Conservation (phyloP, 257 asterid genomes). For the Rubia yunnanensis region DNA sequence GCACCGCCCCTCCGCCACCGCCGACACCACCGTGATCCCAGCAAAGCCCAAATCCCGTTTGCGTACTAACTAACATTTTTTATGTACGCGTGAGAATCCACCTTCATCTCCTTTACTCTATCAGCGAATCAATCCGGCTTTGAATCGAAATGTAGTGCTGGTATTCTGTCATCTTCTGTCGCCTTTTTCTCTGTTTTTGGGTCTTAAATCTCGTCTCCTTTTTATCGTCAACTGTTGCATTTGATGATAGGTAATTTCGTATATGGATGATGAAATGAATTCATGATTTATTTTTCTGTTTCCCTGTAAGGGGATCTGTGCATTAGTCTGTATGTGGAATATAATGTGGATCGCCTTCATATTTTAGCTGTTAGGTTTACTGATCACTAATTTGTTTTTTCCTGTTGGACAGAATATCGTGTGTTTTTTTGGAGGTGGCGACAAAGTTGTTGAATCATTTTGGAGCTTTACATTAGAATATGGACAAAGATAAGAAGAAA, state of each 20-base stretch:
- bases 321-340: background rate
- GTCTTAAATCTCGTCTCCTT: background rate
- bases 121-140: background rate
- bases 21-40: background rate
- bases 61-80: background rate
- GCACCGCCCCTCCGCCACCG: background rate
- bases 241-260: background rate
- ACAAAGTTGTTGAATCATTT: background rate
- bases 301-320: background rate
- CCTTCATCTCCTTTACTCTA: background rate
- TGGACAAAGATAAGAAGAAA: constrained; percentile 56
- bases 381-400: background rate
- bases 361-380: background rate
- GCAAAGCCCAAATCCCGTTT: background rate
- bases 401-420: background rate
- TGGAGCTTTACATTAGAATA: constrained; percentile 1
- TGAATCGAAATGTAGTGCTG: background rate
- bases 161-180: background rate
- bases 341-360: background rate
- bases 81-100: background rate
- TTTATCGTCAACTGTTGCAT: background rate
- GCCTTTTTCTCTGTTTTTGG: background rate
- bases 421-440: background rate
- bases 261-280: background rate
- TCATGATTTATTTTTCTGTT: background rate